These are phyloP conservation scores for Pulveroboletus frians DNA, from an alignment of 768 basidiomycete species.

Conservation along the genomic window DNA sequence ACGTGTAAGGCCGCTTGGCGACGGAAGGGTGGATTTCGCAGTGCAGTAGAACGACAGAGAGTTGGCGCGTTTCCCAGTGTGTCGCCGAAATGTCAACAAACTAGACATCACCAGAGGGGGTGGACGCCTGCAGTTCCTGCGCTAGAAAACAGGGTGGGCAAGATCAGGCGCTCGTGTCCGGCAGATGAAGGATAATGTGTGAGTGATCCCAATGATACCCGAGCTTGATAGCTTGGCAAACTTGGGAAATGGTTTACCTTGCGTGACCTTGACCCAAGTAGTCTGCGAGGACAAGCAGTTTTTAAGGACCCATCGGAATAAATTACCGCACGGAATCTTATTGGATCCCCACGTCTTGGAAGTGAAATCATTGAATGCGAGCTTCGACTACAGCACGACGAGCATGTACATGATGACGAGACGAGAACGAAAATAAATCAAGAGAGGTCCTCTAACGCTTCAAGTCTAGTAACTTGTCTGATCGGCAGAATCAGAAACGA, in stretches of 20 bases:
- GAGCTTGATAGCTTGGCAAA: constrained; percentile 17
- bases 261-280: background rate
- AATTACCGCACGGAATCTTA: background rate
- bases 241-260: constrained; percentile 11
- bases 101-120: background rate
- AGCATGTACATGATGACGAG: constrained; percentile 2
- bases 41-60: background rate
- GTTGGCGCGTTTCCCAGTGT: background rate
- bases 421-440: constrained; percentile 8
- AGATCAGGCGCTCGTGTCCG: background rate
- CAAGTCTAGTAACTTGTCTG: constrained; percentile 48
- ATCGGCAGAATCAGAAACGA: constrained; percentile 5
- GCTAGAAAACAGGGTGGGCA: background rate
- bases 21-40: background rate
- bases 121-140: constrained; percentile 1
- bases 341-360: background rate
- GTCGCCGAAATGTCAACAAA: constrained; percentile 12
- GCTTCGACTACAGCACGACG: constrained; percentile 6
- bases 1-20: background rate
- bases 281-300: too few relatives aligned
- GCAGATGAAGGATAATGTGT: constrained; percentile 10
- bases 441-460: constrained; percentile 39
- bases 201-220: constrained; percentile 14
- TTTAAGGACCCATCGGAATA: background rate
- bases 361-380: background rate